Conservation (phyloP, 768 basidiomycete genomes). For the Leccinum subtestaceum region DNA sequence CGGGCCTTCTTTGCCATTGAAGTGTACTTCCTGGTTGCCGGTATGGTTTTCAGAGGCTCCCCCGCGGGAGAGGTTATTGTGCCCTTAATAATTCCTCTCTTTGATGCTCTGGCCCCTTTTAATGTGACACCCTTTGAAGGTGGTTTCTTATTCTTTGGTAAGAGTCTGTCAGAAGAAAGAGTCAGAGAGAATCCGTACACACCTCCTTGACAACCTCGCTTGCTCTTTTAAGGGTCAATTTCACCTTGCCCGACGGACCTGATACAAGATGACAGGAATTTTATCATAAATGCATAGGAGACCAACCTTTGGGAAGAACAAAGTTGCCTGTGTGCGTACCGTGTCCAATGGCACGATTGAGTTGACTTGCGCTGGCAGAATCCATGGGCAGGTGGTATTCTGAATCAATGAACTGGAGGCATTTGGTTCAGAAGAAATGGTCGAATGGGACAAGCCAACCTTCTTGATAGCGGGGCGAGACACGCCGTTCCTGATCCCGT, state of each 20-base stretch:
- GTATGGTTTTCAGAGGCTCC: conserved; percentile 4
- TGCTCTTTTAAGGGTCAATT: conserved; percentile 16
- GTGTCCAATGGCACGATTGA: conserved; percentile 53
- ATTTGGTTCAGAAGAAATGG: neutral
- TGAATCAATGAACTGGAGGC: conserved; percentile 49
- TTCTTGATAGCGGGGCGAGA: conserved; percentile 82
- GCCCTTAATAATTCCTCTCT: neutral
- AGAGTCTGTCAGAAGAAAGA: neutral
- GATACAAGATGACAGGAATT: neutral
- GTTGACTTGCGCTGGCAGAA: conserved; percentile 41
- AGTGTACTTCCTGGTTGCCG: conserved; percentile 19
- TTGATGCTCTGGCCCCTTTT: neutral
- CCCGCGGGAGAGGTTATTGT: neutral
- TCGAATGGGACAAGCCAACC: conserved; percentile 34
- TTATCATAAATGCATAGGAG: neutral
- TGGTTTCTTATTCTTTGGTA: conserved; percentile 15
- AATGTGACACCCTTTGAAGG: neutral
- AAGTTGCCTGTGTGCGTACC: conserved; percentile 53
- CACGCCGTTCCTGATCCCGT: conserved; percentile 68
- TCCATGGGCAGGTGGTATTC: conserved; percentile 51
- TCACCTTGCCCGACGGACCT: conserved; percentile 31
- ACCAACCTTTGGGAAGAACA: conserved; percentile 52
- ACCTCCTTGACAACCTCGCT: conserved; percentile 18
- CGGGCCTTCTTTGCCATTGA: conserved; percentile 28
- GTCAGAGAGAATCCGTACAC: neutral